Base-by-base conservation (phyloP, 1,284 basidiomycete species). In the Trametes pubescens region DNA sequence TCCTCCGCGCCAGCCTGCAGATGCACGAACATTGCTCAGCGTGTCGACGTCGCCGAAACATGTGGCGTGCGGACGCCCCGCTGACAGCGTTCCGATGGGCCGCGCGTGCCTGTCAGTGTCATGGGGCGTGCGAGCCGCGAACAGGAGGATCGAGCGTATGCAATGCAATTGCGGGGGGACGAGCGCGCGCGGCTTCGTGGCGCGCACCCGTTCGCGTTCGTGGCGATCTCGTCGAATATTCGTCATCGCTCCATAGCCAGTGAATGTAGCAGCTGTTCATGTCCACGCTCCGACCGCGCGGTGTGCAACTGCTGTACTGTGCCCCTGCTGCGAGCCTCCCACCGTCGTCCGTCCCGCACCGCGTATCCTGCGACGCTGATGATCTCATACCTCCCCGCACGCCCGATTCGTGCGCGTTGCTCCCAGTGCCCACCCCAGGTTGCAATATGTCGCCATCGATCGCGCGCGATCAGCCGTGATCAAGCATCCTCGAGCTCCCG, bases 41-140 rank as follows among this genome's bases (percentile, higher is more conserved):
- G 44, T 47, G 2, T 24, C n/a, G 11, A 47, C 44, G 22, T 47
- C 29, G 29, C 29, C 29, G 29, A 32, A 32, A 47, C 44, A 16
- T 26, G 38, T 29, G 37, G 52, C 37, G 37, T 22, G 52, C 6
- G 47, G 13, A n/a, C 18, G 52, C 21, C 52, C 11, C 21, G 13
- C 52, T 29, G 52, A 54, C 52, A 54, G 52, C 52, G 52, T 54
- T 54, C 52, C 52, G 52, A 54, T 54, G 52, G 52, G 52, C 52
- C 52, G 52, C 52, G 52, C 22, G 49, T 51, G 49, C 32, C 49
- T 51, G 49, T 35, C 48, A 49, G 24, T 22, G 37, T 16, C 14
- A 16, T 38, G 14, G 18, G 14, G 40, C 49, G 26, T 32, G 26
- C 49, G 49, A 51, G 16, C 32, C n/a, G 49, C 29, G 32, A n/a